Conservation (phyloP, 1,284 basidiomycete genomes). For the Lentinula novae-zelandiae region DNA sequence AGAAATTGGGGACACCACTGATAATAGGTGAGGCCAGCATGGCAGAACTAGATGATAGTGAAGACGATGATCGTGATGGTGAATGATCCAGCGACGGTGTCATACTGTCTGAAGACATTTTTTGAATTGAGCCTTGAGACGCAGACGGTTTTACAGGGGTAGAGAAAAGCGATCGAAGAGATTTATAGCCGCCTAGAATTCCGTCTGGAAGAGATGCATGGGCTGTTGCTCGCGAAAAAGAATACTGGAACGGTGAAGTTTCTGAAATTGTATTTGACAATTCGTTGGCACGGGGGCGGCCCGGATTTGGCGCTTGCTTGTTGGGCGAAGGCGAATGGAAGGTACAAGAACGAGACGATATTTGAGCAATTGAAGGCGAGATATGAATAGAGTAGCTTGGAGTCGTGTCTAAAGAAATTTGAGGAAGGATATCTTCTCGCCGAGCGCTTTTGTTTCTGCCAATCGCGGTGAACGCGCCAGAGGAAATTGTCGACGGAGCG, state of each 20-base stretch:
- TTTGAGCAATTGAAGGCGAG: neutral
- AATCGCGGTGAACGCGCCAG: neutral
- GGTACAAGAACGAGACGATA: neutral
- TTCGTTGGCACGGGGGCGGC: neutral
- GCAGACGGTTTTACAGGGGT: slow-evolving; percentile 2
- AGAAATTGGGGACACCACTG: slow-evolving; percentile 6
- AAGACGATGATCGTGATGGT: neutral
- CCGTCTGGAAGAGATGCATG: slow-evolving; percentile 2
- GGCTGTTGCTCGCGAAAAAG: neutral
- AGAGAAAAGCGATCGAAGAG: slow-evolving; percentile 1
- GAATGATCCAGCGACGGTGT: neutral
- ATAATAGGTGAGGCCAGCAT: slow-evolving; percentile 1
- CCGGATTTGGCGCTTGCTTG: neutral
- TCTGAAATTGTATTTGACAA: neutral
- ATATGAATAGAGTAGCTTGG: neutral
- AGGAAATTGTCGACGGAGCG: neutral
- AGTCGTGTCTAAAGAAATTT: neutral
- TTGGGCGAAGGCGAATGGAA: neutral
- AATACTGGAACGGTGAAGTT: neutral
- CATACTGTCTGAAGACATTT: neutral
- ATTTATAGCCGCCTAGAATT: slow-evolving; percentile 1
- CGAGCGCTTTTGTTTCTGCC: neutral
- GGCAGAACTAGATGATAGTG: neutral
- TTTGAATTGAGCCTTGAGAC: neutral
- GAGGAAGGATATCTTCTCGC: slow-evolving; percentile 3